Base-by-base conservation (phyloP, 2,329 filamentous ascomycete species). In the Colletotrichum agaves region DNA sequence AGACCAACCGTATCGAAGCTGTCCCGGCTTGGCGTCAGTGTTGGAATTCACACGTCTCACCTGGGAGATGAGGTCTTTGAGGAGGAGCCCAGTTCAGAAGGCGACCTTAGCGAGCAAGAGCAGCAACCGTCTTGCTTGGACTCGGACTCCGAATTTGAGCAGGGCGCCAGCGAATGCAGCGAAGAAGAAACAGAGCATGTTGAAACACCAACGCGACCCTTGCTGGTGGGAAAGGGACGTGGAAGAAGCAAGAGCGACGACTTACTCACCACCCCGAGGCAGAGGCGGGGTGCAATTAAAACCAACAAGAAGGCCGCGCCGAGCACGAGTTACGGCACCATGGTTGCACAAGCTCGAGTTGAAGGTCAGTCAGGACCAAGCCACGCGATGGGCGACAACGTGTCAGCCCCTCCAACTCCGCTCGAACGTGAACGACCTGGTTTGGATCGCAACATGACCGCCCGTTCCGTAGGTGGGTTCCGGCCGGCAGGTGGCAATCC, bases 41-140 rank as follows among this genome's bases (percentile, higher is more conserved):
- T 93, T 69, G 90, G 91, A 2, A 94, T 95, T 79, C 90, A 90
- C 70, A 94, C 92, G 3, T 91, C 94, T 71, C 88, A 89, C 62
- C 79, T 97, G 2, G 85, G 88, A 8, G 84, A 88, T 63, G 86
- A 88, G 23, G 85, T 91, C 11, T 81, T 92, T 4, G 81, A 83
- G 11, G 76, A 80, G 33, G 72, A 68, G 12, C 74, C 72, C 49
- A 71, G 73, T 50, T 52, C 62, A 11, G 79, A 76, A 35, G 80
- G 77, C 61, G 77, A 77, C 5, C 77, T 78, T 8, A 84, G 81
- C 67, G 80, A 83, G 58, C 79, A 75, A 31, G 81, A 84, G 60
- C 70, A 70, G 39, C 61, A 61, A 27, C 56, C 61, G 23, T 72
- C 76, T 8, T 72, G 71, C 41, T 74, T 73, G 3, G 77, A 79